Conservation (phyloP, 352 stramenopile genomes). For the Globisporangium recalcitrans region DNA sequence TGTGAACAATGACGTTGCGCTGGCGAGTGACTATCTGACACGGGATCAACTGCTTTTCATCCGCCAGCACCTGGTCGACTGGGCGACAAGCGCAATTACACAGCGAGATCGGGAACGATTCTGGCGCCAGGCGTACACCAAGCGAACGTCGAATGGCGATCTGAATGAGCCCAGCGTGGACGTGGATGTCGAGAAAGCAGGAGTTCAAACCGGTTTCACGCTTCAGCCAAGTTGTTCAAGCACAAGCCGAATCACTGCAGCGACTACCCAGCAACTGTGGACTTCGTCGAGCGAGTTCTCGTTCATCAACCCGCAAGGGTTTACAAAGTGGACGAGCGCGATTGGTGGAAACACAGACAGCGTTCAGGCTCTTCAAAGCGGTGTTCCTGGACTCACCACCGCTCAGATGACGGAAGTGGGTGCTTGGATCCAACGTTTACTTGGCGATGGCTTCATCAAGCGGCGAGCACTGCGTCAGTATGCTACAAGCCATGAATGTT, state of each 20-base stretch:
- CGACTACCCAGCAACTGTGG: constrained; percentile 41
- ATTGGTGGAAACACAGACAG: constrained; percentile 13
- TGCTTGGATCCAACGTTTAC: constrained; percentile 37
- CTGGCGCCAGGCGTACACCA: constrained; percentile 44
- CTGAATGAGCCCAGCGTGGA: constrained; percentile 51
- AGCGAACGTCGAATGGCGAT: constrained; percentile 38
- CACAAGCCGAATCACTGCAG: constrained; percentile 28
- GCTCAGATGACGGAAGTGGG: constrained; percentile 33
- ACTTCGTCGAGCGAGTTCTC: constrained; percentile 29
- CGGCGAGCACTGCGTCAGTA: constrained; percentile 44
- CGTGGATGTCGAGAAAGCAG: constrained; percentile 40
- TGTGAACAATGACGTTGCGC: constrained; percentile 63
- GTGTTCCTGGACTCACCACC: constrained; percentile 24
- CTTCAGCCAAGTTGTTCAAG: constrained; percentile 25
- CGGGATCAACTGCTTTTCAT: constrained; percentile 48
- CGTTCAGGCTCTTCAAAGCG: constrained; percentile 15
- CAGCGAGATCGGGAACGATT: constrained; percentile 57
- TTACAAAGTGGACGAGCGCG: constrained; percentile 39
- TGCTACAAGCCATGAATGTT: constrained; percentile 34
- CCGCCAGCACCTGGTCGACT: constrained; percentile 52
- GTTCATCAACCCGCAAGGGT: constrained; percentile 43
- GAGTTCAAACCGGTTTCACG: constrained; percentile 53
- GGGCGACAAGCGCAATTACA: constrained; percentile 35
- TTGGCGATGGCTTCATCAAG: constrained; percentile 39
- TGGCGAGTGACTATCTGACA: constrained; percentile 45